These are phyloP conservation scores for Copromyces sp. DNA, from an alignment of 495 filamentous ascomycete genomes.

Conservation along the genomic window DNA sequence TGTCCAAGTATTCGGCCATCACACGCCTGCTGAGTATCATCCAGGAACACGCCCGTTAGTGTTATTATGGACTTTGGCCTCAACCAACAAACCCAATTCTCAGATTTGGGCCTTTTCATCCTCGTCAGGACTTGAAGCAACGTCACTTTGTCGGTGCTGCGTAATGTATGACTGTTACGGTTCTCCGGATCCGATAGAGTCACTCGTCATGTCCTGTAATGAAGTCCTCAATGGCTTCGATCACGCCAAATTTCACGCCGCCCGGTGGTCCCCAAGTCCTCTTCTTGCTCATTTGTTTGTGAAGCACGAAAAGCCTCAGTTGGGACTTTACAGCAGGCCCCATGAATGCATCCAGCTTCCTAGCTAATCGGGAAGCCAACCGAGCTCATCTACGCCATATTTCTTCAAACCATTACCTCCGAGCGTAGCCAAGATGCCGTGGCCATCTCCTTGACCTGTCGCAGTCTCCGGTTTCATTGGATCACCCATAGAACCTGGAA, in stretches of 20 bases:
- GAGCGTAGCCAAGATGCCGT: background rate
- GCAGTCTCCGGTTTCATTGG: background rate
- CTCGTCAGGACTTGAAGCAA: background rate
- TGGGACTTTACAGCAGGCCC: background rate
- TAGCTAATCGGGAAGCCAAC: background rate
- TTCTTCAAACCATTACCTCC: background rate
- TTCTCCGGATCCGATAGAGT: background rate
- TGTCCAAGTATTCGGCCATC: background rate
- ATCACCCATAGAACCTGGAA: background rate
- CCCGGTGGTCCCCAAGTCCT: background rate
- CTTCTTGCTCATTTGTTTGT: background rate
- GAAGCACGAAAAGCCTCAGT: background rate
- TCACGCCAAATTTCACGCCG: too few species aligned
- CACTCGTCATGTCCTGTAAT: background rate
- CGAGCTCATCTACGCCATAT: background rate
- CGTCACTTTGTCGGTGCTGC: background rate
- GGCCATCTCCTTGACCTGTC: background rate
- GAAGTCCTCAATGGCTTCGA: background rate
- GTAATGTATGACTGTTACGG: background rate
- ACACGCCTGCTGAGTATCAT: background rate
- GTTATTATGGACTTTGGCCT: background rate
- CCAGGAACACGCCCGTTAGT: background rate
- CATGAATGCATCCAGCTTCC: background rate
- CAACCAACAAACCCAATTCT: background rate
- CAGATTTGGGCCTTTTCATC: background rate